Percentiles rank a stretch among this genome's conserved stretches.
phyloP scores from a whole-genome alignment of 768 basidiomycete species.

The Leccinum longicurvipes region DNA sequence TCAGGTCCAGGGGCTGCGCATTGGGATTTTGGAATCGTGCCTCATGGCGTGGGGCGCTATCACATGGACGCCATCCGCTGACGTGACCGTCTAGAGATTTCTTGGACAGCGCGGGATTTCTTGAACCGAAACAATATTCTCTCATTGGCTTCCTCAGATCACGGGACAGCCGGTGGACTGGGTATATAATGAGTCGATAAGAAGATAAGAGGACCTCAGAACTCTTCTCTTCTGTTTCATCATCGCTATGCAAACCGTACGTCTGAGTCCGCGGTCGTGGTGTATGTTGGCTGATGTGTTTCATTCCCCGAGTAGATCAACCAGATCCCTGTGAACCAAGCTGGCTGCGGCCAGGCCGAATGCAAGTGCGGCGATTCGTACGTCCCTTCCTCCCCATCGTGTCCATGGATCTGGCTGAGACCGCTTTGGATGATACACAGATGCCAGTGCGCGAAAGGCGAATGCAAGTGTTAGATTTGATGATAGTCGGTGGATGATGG shows the following conservation, averaged over 20 bases:
- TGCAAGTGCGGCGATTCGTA: neutral
- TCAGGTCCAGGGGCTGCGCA: too few species aligned
- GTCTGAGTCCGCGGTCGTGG: neutral
- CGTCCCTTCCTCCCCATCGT: neutral
- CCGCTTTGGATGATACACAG: too few species aligned
- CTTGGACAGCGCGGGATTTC: neutral
- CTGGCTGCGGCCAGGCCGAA: neutral
- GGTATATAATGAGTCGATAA: neutral
- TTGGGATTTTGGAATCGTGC: too few species aligned
- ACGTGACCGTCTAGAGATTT: neutral
- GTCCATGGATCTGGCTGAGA: neutral
- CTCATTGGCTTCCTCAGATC: neutral
- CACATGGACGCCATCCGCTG: too few species aligned
- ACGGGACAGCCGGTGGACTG: neutral
- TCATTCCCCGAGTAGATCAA: neutral
- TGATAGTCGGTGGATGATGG: neutral
- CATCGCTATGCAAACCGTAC: neutral
- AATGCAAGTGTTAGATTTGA: neutral
- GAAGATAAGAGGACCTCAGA: neutral
- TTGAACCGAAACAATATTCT: neutral
- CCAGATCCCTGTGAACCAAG: neutral
- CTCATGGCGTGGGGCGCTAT: too few species aligned
- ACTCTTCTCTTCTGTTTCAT: neutral
- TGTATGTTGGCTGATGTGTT: neutral
- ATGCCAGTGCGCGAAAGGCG: neutral